Percentiles rank a stretch among this genome's conserved stretches.
Conservation (phyloP, 2,329 filamentous ascomycete genomes). For the Cryoendolithus antarcticus region DNA sequence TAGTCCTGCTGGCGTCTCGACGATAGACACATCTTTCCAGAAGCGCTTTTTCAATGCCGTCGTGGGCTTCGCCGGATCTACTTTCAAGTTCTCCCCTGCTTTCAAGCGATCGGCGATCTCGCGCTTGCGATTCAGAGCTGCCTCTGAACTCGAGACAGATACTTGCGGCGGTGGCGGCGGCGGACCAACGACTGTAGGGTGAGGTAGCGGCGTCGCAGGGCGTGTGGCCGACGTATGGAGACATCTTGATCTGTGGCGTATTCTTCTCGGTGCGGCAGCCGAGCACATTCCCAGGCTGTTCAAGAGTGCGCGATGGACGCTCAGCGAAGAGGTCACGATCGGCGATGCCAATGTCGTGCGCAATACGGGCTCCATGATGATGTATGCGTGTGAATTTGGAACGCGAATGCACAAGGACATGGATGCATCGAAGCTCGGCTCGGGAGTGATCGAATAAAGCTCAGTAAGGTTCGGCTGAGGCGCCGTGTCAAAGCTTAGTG, state of each 20-base stretch:
- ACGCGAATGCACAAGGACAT: too few relatives aligned
- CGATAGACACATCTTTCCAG: constrained; percentile 73
- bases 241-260: constrained; percentile 18
- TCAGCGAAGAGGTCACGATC: constrained; percentile 21
- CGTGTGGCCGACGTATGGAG: constrained; percentile 31
- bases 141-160: constrained; percentile 34
- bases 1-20: constrained; percentile 48
- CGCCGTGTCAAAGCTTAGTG: too few relatives aligned
- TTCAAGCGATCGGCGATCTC: constrained; percentile 39
- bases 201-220: constrained; percentile 43
- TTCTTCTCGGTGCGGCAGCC: background rate
- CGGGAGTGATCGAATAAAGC: too few relatives aligned
- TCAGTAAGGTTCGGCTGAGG: too few relatives aligned
- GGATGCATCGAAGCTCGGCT: too few relatives aligned
- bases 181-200: constrained; percentile 46
- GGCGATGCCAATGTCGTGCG: constrained; percentile 6
- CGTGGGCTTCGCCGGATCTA: constrained; percentile 32
- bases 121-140: constrained; percentile 35
- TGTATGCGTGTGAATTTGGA: too few relatives aligned
- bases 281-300: constrained; percentile 2
- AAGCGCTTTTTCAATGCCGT: constrained; percentile 58
- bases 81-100: constrained; percentile 31
- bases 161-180: constrained; percentile 46
- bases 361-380: constrained; percentile 3
- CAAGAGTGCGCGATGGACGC: constrained; percentile 13